Evolutionary conservation across 192 early-diverging fungal species (phyloP).

Genomic region (Phycomyces nitens): DNA sequence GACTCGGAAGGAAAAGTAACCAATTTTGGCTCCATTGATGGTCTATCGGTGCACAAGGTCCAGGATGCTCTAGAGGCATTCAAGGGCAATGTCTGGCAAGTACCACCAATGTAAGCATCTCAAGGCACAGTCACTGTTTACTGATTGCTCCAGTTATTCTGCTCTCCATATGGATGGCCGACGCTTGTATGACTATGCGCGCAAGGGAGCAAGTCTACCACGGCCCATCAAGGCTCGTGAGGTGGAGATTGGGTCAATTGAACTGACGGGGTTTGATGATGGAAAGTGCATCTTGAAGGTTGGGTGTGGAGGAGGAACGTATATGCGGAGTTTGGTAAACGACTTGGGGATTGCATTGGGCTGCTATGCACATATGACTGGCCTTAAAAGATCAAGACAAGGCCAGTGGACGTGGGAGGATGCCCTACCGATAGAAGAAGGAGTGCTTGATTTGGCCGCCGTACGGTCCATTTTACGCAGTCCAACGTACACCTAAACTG

Average conservation of each 20-base stretch:
- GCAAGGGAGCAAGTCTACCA: slow-evolving; percentile 45
- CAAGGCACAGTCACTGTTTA: neutral
- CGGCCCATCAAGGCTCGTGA: slow-evolving; percentile 36
- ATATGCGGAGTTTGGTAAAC: slow-evolving; percentile 68
- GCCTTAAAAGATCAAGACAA: slow-evolving; percentile 57
- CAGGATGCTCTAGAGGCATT: slow-evolving; percentile 43
- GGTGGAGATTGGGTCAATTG: slow-evolving; percentile 38
- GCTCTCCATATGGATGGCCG: slow-evolving; percentile 66
- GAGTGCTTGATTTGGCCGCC: too few species aligned
- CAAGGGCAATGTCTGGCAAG: slow-evolving; percentile 56
- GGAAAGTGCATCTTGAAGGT: slow-evolving; percentile 39
- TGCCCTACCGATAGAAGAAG: too few species aligned
- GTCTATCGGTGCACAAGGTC: slow-evolving; percentile 40
- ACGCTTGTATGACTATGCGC: slow-evolving; percentile 69
- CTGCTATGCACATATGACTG: slow-evolving; percentile 58
- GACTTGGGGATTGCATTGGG: slow-evolving; percentile 57
- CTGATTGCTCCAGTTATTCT: slow-evolving; percentile 48
- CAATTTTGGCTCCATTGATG: slow-evolving; percentile 23
- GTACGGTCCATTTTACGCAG: too few species aligned
- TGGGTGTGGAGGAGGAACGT: slow-evolving; percentile 64
- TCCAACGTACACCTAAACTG: too few species aligned
- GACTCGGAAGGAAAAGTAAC: slow-evolving; percentile 54
- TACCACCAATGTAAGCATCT: slow-evolving; percentile 59
- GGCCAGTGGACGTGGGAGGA: slow-evolving; percentile 20
- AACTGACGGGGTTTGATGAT: slow-evolving; percentile 34